Evolutionary conservation across 306 rosid genomes (phyloP).

Genomic region (Quercus parvula): DNA sequence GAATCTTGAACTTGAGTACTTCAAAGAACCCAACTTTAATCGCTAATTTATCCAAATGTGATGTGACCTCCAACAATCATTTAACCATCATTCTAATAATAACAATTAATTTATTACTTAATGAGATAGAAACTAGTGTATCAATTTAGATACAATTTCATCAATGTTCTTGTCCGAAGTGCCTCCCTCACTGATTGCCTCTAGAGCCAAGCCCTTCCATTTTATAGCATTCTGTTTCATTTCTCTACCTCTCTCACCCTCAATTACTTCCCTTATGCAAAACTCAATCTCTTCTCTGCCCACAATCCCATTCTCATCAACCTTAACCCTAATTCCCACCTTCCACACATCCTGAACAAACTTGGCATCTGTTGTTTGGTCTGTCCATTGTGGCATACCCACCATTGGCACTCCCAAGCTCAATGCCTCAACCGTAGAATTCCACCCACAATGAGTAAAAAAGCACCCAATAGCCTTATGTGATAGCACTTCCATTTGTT

Average conservation of each 20-base stretch:
- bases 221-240: not conserved
- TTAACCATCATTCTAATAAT: too few relatives aligned
- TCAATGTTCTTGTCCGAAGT: conserved; percentile 12
- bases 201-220: conserved; percentile 4
- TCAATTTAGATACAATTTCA: conserved; percentile 3
- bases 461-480: conserved; percentile 4
- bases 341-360: conserved; percentile 19
- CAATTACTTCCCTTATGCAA: conserved; percentile 14
- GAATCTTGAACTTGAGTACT: too few relatives aligned
- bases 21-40: too few relatives aligned
- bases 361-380: conserved; percentile 13
- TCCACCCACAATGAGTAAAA: conserved; percentile 17
- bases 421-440: conserved; percentile 19
- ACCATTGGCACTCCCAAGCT: conserved; percentile 17
- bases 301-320: not conserved
- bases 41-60: too few relatives aligned
- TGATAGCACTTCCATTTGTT: conserved; percentile 9
- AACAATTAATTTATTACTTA: not conserved
- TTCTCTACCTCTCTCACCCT: conserved; percentile 9
- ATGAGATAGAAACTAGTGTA: not conserved
- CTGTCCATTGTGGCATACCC: conserved; percentile 22
- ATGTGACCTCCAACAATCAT: too few relatives aligned
- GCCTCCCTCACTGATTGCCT: conserved; percentile 14
- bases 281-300: conserved; percentile 3
- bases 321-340: conserved; percentile 16